Percentiles rank a stretch among this genome's conserved stretches.
Conservation (phyloP, 208 protist species). For the Crithidia fasciculata region DNA sequence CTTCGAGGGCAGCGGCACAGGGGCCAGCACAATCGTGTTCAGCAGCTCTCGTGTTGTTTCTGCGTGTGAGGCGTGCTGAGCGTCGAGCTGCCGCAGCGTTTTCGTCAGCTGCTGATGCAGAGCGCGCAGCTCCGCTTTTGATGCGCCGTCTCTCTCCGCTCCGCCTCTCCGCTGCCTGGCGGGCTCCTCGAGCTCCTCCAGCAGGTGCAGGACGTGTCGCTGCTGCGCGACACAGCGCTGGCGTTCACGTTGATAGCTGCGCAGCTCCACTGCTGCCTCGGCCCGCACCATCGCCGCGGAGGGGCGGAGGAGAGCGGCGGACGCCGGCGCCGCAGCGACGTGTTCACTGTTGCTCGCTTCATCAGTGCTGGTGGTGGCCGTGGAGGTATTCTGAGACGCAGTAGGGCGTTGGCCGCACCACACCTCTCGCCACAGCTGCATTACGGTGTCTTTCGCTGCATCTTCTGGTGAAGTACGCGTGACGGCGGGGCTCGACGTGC, state of each 20-base stretch:
- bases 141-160: slow-evolving; percentile 1
- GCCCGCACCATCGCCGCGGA: slow-evolving; percentile 18
- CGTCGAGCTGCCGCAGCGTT: background rate
- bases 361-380: background rate
- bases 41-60: background rate
- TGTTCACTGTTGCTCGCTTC: slow-evolving; percentile 11
- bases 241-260: slow-evolving; percentile 15
- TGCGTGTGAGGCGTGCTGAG: background rate
- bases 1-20: too few relatives aligned
- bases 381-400: too few relatives aligned
- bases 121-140: background rate
- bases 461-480: too few relatives aligned
- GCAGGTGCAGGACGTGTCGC: background rate
- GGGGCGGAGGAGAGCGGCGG: background rate
- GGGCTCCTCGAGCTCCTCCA: background rate
- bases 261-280: slow-evolving; percentile 4
- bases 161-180: background rate
- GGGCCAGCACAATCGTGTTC: background rate
- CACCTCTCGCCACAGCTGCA: too few relatives aligned
- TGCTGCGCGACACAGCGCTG: slow-evolving; percentile 5
- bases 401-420: too few relatives aligned
- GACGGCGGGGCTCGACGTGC: too few relatives aligned
- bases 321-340: too few relatives aligned
- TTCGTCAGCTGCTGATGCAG: background rate
- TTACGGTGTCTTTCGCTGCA: too few relatives aligned